A percentile compares a stretch with the other conserved stretches of the same genome.
These are phyloP conservation scores for Botrytis squamosa DNA, from an alignment of 2,329 filamentous ascomycete species.

Conservation along the genomic window DNA sequence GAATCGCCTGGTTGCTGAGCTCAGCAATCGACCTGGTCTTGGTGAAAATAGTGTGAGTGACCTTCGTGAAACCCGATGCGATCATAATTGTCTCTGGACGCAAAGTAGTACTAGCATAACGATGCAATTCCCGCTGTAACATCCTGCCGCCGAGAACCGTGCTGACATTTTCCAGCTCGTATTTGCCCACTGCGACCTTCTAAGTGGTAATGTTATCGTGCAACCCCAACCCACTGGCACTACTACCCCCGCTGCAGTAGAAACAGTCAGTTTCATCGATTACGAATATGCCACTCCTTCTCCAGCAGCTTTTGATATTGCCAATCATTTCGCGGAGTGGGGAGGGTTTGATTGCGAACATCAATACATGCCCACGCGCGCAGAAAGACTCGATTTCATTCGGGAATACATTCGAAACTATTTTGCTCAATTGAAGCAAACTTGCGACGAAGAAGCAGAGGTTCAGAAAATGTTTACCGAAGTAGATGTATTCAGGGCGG, in stretches of 20 bases:
- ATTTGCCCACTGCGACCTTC: conserved; percentile 91
- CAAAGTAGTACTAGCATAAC: conserved; percentile 15
- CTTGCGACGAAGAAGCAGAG: conserved; percentile 57
- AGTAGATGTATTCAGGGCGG: conserved; percentile 82
- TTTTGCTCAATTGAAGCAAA: conserved; percentile 51
- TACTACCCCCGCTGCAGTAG: conserved; percentile 41
- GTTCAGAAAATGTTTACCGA: conserved; percentile 70
- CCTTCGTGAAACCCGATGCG: conserved; percentile 21
- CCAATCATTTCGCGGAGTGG: conserved; percentile 99
- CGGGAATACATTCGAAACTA: conserved; percentile 79
- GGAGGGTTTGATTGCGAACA: conserved; percentile 95
- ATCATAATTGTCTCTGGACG: conserved; percentile 10
- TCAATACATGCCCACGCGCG: conserved; percentile 72
- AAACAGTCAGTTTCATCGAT: conserved; percentile 83
- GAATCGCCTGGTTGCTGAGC: conserved; percentile 62
- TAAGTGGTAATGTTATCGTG: conserved; percentile 96
- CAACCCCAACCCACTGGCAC: conserved; percentile 49
- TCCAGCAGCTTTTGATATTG: conserved; percentile 91
- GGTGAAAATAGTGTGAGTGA: conserved; percentile 68
- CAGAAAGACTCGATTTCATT: conserved; percentile 77
- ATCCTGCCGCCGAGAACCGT: neutral
- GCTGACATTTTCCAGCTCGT: conserved; percentile 59
- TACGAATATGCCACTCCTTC: conserved; percentile 97
- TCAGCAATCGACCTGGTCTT: conserved; percentile 75
- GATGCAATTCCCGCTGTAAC: conserved; percentile 5